phyloP scores from a whole-genome alignment of 805 yeast genomes.

The Candida manassasensis region DNA sequence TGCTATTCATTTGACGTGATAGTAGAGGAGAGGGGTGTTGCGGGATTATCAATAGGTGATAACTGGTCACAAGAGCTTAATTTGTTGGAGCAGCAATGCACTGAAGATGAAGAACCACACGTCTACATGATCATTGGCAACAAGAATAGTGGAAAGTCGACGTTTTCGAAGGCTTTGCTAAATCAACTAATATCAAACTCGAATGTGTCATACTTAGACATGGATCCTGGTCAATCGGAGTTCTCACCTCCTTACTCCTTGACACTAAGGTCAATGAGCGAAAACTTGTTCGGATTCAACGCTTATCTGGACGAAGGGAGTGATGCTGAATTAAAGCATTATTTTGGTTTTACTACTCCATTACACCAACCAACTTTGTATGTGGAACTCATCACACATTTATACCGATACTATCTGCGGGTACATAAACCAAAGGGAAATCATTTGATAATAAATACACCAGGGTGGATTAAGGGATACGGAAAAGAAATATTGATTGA shows the following conservation, averaged over 20 bases:
- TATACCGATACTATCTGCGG: constrained; percentile 30
- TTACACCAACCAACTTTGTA: constrained; percentile 61
- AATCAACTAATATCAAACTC: constrained; percentile 40
- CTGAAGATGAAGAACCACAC: constrained; percentile 11
- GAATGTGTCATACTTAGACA: constrained; percentile 53
- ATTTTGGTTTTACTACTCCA: constrained; percentile 66
- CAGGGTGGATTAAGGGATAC: constrained; percentile 90
- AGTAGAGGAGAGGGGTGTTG: constrained; percentile 20
- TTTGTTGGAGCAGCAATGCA: constrained; percentile 1
- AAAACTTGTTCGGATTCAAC: constrained; percentile 27
- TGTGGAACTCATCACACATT: constrained; percentile 33
- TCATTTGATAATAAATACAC: constrained; percentile 65
- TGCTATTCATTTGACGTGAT: constrained; percentile 38
- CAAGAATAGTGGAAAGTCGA: constrained; percentile 81
- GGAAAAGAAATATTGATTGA: constrained; percentile 64
- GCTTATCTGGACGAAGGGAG: constrained; percentile 16
- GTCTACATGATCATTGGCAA: constrained; percentile 50
- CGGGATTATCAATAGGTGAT: constrained; percentile 15
- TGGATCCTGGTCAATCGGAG: constrained; percentile 91
- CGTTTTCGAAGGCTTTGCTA: constrained; percentile 51
- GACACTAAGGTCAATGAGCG: constrained; percentile 40
- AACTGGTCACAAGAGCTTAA: constrained; percentile 9
- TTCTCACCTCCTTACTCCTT: constrained; percentile 68
- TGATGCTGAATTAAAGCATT: constrained; percentile 21
- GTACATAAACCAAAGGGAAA: constrained; percentile 17